Percentiles rank a stretch among this genome's conserved stretches.
Evolutionary conservation across 73 alveolate genomes (phyloP).

Genomic region (Tetrahymena elliotti): DNA sequence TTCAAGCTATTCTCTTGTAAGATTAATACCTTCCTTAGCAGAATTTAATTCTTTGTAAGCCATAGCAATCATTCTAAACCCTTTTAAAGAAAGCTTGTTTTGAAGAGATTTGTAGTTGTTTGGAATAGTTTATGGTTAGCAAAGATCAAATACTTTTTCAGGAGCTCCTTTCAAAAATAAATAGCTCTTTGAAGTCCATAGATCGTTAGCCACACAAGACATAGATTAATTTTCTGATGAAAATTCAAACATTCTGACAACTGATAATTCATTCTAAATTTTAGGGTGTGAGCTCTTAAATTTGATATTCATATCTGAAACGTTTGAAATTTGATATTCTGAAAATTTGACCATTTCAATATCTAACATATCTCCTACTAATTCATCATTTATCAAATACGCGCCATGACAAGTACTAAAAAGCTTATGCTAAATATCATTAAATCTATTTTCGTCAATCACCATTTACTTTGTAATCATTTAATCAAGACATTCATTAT

Average conservation of each 20-base stretch:
- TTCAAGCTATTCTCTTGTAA: conserved; percentile 16
- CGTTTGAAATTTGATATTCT: conserved; percentile 17
- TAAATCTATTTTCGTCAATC: not conserved
- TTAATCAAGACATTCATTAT: not conserved
- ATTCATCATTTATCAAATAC: conserved; percentile 5
- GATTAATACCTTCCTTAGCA: not conserved
- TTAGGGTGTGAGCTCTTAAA: not conserved
- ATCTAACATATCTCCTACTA: conserved; percentile 26
- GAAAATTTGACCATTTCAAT: conserved; percentile 7
- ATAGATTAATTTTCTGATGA: conserved; percentile 13
- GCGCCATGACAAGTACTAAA: conserved; percentile 10
- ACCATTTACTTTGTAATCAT: not conserved
- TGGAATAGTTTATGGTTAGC: not conserved
- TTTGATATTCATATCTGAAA: not conserved
- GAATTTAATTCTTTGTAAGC: conserved; percentile 20
- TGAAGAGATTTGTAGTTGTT: not conserved
- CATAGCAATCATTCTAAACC: conserved; percentile 29
- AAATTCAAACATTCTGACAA: conserved; percentile 15
- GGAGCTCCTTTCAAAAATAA: conserved; percentile 36
- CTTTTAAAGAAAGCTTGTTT: conserved; percentile 8
- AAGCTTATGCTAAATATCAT: not conserved
- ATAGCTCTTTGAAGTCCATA: not conserved
- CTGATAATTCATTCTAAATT: not conserved
- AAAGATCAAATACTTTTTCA: not conserved
- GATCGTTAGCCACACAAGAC: conserved; percentile 20